These are phyloP conservation scores for Lachancea waltii DNA, from an alignment of 805 yeast species.

Conservation along the genomic window DNA sequence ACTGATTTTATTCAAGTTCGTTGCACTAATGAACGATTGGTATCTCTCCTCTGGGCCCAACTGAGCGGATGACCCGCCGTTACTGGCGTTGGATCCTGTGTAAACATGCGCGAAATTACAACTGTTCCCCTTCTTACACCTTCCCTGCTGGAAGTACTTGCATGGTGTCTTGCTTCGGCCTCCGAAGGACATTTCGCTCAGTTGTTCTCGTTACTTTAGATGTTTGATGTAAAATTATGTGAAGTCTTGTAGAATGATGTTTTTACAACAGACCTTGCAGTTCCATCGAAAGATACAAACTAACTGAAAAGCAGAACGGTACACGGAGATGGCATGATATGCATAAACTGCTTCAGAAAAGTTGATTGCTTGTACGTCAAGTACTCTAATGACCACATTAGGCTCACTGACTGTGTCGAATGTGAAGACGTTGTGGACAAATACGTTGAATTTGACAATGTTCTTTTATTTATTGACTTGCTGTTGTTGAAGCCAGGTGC, in stretches of 20 bases:
- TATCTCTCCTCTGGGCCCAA: conserved; percentile 17
- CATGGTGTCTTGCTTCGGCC: conserved; percentile 33
- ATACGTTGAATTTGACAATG: conserved; percentile 85
- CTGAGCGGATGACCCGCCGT: conserved; percentile 5
- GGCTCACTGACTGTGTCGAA: conserved; percentile 64
- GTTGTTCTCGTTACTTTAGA: neutral
- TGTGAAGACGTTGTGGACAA: conserved; percentile 80
- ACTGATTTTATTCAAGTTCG: conserved; percentile 20
- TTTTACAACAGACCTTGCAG: too few species aligned
- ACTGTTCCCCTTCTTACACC: conserved; percentile 38
- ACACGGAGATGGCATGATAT: conserved; percentile 51
- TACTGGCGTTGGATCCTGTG: conserved; percentile 13
- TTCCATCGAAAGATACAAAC: too few species aligned
- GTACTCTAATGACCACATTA: conserved; percentile 73
- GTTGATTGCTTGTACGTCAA: conserved; percentile 59
- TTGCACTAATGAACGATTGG: conserved; percentile 21
- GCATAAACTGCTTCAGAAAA: conserved; percentile 77
- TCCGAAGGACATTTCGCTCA: conserved; percentile 7
- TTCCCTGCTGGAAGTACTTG: conserved; percentile 38
- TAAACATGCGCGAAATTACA: conserved; percentile 41
- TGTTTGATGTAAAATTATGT: neutral
- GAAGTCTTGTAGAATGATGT: too few species aligned
- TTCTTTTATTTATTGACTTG: conserved; percentile 75
- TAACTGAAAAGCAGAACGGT: too few species aligned
- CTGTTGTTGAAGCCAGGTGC: conserved; percentile 82